Conservation (phyloP, 2,329 filamentous ascomycete species). For the Hypoxylon sp. region DNA sequence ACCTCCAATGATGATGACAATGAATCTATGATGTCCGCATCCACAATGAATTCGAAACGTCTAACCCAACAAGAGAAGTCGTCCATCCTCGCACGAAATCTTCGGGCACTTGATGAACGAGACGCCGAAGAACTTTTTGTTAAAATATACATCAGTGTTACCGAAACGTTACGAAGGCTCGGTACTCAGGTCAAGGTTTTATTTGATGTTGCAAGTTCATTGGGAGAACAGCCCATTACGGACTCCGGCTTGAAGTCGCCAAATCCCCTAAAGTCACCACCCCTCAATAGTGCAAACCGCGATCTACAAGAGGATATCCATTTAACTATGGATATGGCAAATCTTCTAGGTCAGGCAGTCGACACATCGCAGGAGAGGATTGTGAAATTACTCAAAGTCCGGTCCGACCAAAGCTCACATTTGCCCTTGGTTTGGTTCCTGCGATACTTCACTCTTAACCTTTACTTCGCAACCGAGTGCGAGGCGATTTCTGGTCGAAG, state of each 20-base stretch:
- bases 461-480: conserved; percentile 88
- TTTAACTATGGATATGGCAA: conserved; percentile 81
- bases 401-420: conserved; percentile 79
- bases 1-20: conserved; percentile 96
- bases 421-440: conserved; percentile 80
- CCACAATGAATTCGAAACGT: conserved; percentile 79
- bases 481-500: conserved; percentile 86
- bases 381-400: conserved; percentile 81
- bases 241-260: conserved; percentile 63
- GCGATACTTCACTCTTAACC: conserved; percentile 85
- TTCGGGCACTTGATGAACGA: conserved; percentile 84
- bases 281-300: conserved; percentile 64
- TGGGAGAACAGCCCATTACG: conserved; percentile 62
- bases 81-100: conserved; percentile 86
- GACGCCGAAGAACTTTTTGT: conserved; percentile 88
- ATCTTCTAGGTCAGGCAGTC: conserved; percentile 83
- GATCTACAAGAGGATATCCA: conserved; percentile 81
- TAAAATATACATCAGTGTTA: conserved; percentile 87
- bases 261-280: conserved; percentile 63
- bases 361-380: conserved; percentile 85
- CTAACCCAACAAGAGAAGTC: conserved; percentile 90
- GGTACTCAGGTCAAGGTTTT: conserved; percentile 94
- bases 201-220: conserved; percentile 90
- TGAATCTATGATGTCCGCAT: conserved; percentile 88
- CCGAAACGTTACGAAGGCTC: conserved; percentile 87